Base-by-base conservation (phyloP, 2,329 filamentous ascomycete species). In the Diaporthe aspalathi region DNA sequence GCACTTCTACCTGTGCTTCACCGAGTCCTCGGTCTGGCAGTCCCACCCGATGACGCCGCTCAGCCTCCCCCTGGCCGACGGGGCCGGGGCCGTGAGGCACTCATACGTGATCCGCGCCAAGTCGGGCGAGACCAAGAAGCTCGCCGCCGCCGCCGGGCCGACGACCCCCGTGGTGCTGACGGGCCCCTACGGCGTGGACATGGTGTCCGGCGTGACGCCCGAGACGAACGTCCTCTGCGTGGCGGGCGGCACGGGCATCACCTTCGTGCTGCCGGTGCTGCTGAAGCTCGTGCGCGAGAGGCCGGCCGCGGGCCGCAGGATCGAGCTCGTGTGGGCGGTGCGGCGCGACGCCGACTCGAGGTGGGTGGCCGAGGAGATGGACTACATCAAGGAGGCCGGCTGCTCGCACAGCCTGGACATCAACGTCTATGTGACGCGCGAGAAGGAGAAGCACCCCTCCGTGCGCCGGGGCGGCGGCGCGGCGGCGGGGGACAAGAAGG, bases 1-100 rank as follows among this genome's bases (percentile, higher is more conserved):
- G 79, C 92, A 94, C 77, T 93, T 92, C 78, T 93, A 89, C 76
- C 82, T 93, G 20, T 91, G 87, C 78, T 93, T 94, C 75, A 84
- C 89, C 0, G 86, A 90, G 72, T 83, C 89, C 40, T 91, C 86
- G 75, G 86, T 93, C 75, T 93, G 91, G 90, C 91, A 94, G 79
- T 90, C 89, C 0, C 92, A 94, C 76, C 92, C 92, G 0, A 92
- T 93, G 76, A 93, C 91, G 0, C 89, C 90, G 0, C 82, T 90
- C 11, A 90, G 86, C 68, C 78, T 87, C 0, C 90, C 89, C 0
- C 75, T 80, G 8, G 78, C 83, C 5, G 73, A 74, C 0, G 76
- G 78, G 24, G 77, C 81, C 67, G 80, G 84, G 0, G 74, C 77
- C 2, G 83, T 87, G 12, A 79, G 81, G 49, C 88, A 90, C 74